These are phyloP conservation scores for Acanthamoeba sp. DNA, from an alignment of 208 protist genomes.

Conservation along the genomic window DNA sequence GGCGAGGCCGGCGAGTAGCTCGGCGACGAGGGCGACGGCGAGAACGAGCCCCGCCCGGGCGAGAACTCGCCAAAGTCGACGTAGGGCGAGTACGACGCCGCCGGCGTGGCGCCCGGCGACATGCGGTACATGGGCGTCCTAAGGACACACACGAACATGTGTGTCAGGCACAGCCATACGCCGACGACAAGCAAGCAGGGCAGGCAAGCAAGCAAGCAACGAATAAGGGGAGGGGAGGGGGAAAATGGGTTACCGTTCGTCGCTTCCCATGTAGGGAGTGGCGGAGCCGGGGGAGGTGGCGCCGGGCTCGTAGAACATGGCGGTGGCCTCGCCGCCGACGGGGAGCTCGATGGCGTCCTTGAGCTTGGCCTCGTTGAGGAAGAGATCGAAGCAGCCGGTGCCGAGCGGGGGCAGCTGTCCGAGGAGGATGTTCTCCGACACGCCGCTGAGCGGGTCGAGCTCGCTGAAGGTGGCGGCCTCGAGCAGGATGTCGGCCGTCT, in stretches of 20 bases:
- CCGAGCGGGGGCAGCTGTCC: slow-evolving; percentile 97
- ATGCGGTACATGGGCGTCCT: slow-evolving; percentile 39
- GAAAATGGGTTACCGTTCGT: not conserved
- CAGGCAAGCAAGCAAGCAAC: too few relatives aligned
- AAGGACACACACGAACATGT: not conserved
- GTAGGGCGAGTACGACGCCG: slow-evolving; percentile 1
- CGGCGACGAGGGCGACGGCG: slow-evolving; percentile 81
- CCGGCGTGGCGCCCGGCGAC: not conserved
- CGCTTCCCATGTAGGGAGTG: slow-evolving; percentile 11
- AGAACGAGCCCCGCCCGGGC: slow-evolving; percentile 77
- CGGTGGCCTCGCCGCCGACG: slow-evolving; percentile 10
- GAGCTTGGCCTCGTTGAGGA: slow-evolving; percentile 95
- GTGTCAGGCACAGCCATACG: too few relatives aligned
- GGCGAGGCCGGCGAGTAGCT: slow-evolving; percentile 88
- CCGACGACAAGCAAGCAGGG: not conserved
- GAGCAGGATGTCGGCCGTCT: slow-evolving; percentile 99
- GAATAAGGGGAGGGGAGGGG: too few relatives aligned
- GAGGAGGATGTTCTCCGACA: slow-evolving; percentile 98
- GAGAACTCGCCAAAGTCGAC: slow-evolving; percentile 65
- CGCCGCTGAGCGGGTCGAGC: slow-evolving; percentile 95
- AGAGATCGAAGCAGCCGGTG: slow-evolving; percentile 97
- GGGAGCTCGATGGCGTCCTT: slow-evolving; percentile 60
- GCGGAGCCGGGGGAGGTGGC: slow-evolving; percentile 6
- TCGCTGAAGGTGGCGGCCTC: slow-evolving; percentile 97
- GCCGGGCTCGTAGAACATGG: slow-evolving; percentile 31